Conservation (phyloP, 1,284 basidiomycete species). For the Singerocomus rubriflavus region DNA sequence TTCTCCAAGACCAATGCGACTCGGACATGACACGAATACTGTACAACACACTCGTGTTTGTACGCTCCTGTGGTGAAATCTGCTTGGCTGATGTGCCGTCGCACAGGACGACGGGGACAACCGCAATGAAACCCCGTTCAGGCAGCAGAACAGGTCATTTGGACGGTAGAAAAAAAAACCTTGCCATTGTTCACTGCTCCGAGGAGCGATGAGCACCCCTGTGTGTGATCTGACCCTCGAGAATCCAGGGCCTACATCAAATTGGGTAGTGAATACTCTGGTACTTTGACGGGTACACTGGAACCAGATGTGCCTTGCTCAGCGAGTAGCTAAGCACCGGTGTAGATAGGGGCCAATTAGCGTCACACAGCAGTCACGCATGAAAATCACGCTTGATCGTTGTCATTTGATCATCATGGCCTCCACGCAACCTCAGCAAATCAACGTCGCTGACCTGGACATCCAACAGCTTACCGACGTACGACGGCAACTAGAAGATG, state of each 20-base stretch:
- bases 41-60: no score
- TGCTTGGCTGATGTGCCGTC: background rate
- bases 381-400: background rate
- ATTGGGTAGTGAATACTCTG: background rate
- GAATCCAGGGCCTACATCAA: background rate
- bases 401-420: conserved; percentile 28
- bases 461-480: conserved; percentile 82
- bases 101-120: background rate
- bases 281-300: no score
- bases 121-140: background rate
- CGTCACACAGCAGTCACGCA: conserved; percentile 14
- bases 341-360: conserved; percentile 3
- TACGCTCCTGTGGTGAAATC: background rate
- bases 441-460: conserved; percentile 79
- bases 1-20: no score
- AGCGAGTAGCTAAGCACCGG: background rate
- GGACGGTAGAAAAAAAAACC: background rate
- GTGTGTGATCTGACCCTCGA: background rate
- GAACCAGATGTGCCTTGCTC: no score
- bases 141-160: background rate
- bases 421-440: conserved; percentile 54
- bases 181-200: background rate
- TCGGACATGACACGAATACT: no score
- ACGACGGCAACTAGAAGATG: conserved; percentile 86
- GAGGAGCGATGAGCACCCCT: background rate